Evolutionary conservation across 2,329 filamentous ascomycete genomes (phyloP), one percentile per base, ranked within the genome.

Genomic region (Aureobasidium sp.): DNA sequence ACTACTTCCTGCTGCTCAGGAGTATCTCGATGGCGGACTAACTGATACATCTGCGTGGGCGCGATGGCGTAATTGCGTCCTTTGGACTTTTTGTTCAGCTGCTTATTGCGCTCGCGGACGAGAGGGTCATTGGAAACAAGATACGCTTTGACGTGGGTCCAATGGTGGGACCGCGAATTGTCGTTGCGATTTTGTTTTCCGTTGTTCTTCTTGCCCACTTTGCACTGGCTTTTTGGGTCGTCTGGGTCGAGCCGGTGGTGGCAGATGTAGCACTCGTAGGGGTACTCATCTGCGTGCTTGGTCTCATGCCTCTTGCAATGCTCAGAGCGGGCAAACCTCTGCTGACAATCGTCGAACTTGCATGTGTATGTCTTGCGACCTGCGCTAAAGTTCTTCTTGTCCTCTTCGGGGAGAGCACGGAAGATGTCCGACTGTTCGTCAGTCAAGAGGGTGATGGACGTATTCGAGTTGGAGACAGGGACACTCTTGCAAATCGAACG

Each of bases 111-210:
- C 9, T 52, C 47, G 8, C 41, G 51, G 37, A 53, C 48, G 7
- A 44, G 48, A 1, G 47, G 5, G 8, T 44, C 29, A 32, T 53
- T 36, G 12, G 5, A 8, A 8, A 46, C 41, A 3, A 55, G 26
- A 8, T 34, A 62, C 3, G 39, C 41, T 26, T 56, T 62, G 24
- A 62, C n/a, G 13, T 62, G 60, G 1, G 60, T 62, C 48, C 36
- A 55, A 20, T 39, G 26, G 15, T 62, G 60, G 8, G 27, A 24
- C 0, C 43, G 24, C 1, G 29, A 27, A 17, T 62, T 62, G 26
- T 62, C 60, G 15, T n/a, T 10, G 3, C 59, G 47, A 7, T 61
- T 61, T 9, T 39, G 37, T 2, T 20, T 26, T 15, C 60, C 60
- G 4, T 55, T 27, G 17, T 13, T 10, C 4, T 34, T 34, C 34